Evolutionary conservation across 1,139 yeast species (phyloP).

Genomic region (Kazachstania sp.): DNA sequence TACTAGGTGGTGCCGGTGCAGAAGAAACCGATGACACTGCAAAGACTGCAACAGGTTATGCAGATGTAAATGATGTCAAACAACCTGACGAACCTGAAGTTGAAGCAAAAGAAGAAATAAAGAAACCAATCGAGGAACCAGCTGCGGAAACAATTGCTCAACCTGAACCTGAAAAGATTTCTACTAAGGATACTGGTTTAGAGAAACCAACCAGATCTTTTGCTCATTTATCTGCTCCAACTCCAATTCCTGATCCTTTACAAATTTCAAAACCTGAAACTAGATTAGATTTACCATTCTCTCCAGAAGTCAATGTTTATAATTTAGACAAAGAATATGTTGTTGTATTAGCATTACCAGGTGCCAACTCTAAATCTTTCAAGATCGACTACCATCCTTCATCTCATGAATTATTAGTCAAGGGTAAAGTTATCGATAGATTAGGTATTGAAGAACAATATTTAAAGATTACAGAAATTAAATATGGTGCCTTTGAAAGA

Average conservation of each 20-base stretch:
- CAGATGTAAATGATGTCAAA: slow-evolving; percentile 3
- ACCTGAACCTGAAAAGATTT: neutral
- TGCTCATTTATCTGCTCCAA: slow-evolving; percentile 28
- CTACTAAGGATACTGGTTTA: neutral
- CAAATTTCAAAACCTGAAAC: slow-evolving; percentile 42
- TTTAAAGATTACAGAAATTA: slow-evolving; percentile 39
- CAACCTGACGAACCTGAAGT: slow-evolving; percentile 1
- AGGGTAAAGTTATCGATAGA: slow-evolving; percentile 39
- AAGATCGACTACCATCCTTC: slow-evolving; percentile 49
- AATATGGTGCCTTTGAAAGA: slow-evolving; percentile 47
- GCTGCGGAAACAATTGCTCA: neutral
- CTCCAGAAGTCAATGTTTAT: slow-evolving; percentile 50
- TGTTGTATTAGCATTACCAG: slow-evolving; percentile 45
- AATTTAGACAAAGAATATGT: slow-evolving; percentile 39
- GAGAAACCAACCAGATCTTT: slow-evolving; percentile 15
- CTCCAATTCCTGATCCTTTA: slow-evolving; percentile 35
- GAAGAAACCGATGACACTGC: neutral
- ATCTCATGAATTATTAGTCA: slow-evolving; percentile 40
- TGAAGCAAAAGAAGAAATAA: neutral
- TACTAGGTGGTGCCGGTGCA: slow-evolving; percentile 10
- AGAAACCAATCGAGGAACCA: too few relatives aligned
- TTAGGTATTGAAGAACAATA: slow-evolving; percentile 29
- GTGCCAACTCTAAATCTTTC: slow-evolving; percentile 43
- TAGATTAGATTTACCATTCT: slow-evolving; percentile 37
- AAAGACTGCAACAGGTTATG: neutral